Conservation (phyloP, 768 basidiomycete species). For the Mycena leptocephala region DNA sequence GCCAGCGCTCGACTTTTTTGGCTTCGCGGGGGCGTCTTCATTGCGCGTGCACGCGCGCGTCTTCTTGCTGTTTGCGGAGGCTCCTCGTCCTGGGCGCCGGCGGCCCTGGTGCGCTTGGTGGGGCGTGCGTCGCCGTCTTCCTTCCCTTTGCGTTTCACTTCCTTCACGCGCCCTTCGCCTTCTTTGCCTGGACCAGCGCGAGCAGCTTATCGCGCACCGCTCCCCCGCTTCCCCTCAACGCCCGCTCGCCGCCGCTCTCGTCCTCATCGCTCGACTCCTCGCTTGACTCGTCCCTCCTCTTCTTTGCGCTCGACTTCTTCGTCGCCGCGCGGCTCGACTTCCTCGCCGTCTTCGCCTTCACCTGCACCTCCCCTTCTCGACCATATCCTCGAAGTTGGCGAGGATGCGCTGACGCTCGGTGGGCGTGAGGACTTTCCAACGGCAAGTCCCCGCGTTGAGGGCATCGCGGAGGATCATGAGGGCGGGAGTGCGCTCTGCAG, state of each 20-base stretch:
- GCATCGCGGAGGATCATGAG: not conserved
- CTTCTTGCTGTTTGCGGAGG: not conserved
- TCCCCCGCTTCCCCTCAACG: not conserved
- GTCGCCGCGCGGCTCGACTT: not conserved
- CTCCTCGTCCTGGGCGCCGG: no score
- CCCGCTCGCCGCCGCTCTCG: slow-evolving; percentile 4
- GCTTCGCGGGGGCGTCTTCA: no score
- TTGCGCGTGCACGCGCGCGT: not conserved
- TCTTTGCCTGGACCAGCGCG: not conserved
- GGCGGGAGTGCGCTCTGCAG: not conserved
- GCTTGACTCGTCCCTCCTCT: not conserved
- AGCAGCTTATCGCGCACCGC: slow-evolving; percentile 17
- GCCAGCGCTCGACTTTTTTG: no score
- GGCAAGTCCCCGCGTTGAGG: slow-evolving; percentile 2
- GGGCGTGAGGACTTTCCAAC: not conserved
- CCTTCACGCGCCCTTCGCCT: not conserved
- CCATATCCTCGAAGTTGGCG: not conserved
- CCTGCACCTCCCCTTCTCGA: not conserved
- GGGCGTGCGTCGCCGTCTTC: not conserved
- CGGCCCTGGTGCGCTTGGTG: not conserved
- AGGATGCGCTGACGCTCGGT: not conserved
- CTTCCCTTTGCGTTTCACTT: not conserved
- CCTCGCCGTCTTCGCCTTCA: not conserved
- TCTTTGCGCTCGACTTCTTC: no score
- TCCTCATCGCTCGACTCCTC: no score